Evolutionary conservation across 2,329 filamentous ascomycete species (phyloP).

Genomic region (Xylaria sp.): DNA sequence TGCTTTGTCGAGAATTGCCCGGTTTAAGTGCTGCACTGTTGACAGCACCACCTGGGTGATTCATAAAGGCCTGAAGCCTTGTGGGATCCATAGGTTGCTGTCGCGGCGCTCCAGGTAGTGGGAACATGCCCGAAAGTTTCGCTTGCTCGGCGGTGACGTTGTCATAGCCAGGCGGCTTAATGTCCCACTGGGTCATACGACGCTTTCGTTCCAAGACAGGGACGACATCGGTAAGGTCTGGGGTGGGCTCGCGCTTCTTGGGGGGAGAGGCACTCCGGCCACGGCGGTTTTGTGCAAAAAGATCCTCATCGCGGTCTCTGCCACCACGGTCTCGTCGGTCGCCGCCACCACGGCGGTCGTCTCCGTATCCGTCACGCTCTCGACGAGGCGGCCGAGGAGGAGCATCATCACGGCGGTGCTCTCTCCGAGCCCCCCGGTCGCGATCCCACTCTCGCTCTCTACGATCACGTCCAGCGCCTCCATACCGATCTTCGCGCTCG

Average conservation of each 20-base stretch:
- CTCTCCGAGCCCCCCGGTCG: slow-evolving; percentile 49
- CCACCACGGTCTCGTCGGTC: slow-evolving; percentile 55
- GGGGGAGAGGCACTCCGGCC: slow-evolving; percentile 81
- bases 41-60: slow-evolving; percentile 78
- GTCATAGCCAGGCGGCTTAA: slow-evolving; percentile 97
- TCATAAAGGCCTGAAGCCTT: slow-evolving; percentile 95
- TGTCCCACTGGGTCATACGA: slow-evolving; percentile 98
- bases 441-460: slow-evolving; percentile 66
- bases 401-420: slow-evolving; percentile 62
- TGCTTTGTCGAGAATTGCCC: slow-evolving; percentile 91
- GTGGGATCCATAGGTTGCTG: slow-evolving; percentile 96
- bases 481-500: slow-evolving; percentile 93
- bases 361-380: slow-evolving; percentile 69
- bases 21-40: slow-evolving; percentile 87
- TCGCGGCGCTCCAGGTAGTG: slow-evolving; percentile 91
- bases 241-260: slow-evolving; percentile 94
- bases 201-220: slow-evolving; percentile 87
- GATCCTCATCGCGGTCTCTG: slow-evolving; percentile 63
- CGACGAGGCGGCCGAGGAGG: slow-evolving; percentile 69
- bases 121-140: slow-evolving; percentile 99
- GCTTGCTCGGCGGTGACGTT: slow-evolving; percentile 98
- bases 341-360: slow-evolving; percentile 64
- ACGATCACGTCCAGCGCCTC: slow-evolving; percentile 60
- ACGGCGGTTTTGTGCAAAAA: slow-evolving; percentile 63
- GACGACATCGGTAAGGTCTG: slow-evolving; percentile 89